Evolutionary conservation across 768 basidiomycete genomes (phyloP), one percentile per base, ranked within the genome.

Genomic region (Porphyrellus cyaneotinctus): DNA sequence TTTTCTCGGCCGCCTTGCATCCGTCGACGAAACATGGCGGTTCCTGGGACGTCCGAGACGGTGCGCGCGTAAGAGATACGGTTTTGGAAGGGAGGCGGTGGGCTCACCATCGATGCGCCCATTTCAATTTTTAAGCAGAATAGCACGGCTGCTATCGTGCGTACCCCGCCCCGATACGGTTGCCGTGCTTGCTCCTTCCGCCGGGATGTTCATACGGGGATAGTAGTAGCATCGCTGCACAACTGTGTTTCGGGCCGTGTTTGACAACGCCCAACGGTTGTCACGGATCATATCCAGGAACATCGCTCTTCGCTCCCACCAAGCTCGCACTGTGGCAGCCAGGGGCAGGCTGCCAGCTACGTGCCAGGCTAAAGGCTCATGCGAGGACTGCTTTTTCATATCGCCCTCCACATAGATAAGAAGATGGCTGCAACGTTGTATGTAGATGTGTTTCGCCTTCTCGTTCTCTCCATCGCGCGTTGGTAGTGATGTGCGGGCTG

Each of bases 261-360:
- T n/a, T 49, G 42, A 51, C 31, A 26, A 35, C 24, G 6, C 32
- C 41, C 37, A 28, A 28, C 26, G 26, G 51, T 45, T 26, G 15
- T 9, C 41, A 65, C 58, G 63, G 64, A 63, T 57, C 60, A 57
- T 47, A 31, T 8, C 31, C 43, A 54, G 57, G 53, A 35, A 48
- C 47, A 12, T 49, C 18, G n/a, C 26, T 9, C 36, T 17, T 49
- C 17, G n/a, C 26, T 9, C 36, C 30, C 30, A 20, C 15, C 28
- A 10, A 49, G 32, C 43, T 31, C 26, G 15, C n/a, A 28, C 26
- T 22, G 48, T 42, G 32, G 30, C 30, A 28, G 26, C 20, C 38
- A 31, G 33, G 24, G 20, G 37, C n/a, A 30, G n/a, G 41, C 41
- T 47, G 32, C 35, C n/a, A 52, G 9, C 26, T 28, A 28, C 5